Percentiles rank a stretch among this genome's conserved stretches.
Conservation (phyloP, 148 eudicot species). For the Arctostaphylos glauca region DNA sequence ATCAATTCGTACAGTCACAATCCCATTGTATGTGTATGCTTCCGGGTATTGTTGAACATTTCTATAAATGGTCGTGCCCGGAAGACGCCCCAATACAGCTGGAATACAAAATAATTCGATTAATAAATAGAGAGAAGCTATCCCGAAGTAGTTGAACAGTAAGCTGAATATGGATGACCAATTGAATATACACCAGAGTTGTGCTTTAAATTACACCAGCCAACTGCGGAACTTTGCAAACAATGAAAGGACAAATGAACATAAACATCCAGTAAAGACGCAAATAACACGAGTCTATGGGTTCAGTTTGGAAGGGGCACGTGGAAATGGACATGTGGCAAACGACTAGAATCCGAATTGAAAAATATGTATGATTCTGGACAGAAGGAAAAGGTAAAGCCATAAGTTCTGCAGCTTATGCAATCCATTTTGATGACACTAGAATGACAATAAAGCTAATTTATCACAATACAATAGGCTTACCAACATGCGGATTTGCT, state of each 20-base stretch:
- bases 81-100: slow-evolving; percentile 97
- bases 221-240: not conserved
- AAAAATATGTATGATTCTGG: not conserved
- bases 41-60: slow-evolving; percentile 91
- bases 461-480: slow-evolving; percentile 20
- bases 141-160: not conserved
- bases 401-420: not conserved
- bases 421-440: not conserved
- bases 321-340: not conserved
- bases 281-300: not conserved
- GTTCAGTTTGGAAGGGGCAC: not conserved
- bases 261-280: not conserved
- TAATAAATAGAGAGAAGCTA: not conserved
- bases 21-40: slow-evolving; percentile 85
- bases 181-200: not conserved
- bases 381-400: not conserved
- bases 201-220: not conserved
- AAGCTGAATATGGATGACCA: not conserved
- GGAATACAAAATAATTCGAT: slow-evolving; percentile 30
- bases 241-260: not conserved
- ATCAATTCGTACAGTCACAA: slow-evolving; percentile 93
- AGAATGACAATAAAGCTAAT: not conserved
- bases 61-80: slow-evolving; percentile 93
- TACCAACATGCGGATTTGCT: slow-evolving; percentile 97
- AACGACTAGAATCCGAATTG: not conserved